A percentile compares a stretch with the other conserved stretches of the same genome.
Evolutionary conservation across 1,284 basidiomycete genomes (phyloP).

Genomic region (Mycena sp.): DNA sequence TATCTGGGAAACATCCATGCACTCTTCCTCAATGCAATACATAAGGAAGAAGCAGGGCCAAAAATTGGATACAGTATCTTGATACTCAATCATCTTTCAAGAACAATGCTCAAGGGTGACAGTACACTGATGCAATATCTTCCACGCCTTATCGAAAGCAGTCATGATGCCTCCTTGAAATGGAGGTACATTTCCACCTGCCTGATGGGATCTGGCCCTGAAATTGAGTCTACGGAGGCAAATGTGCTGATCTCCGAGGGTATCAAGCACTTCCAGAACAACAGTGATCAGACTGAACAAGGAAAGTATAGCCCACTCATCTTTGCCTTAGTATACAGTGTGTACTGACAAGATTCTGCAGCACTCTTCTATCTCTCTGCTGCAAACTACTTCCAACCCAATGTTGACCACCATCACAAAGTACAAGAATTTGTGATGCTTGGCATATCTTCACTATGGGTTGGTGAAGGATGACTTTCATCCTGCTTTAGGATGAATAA

Average conservation of each 20-base stretch:
- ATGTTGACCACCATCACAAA: too few relatives aligned
- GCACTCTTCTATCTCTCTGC: too few relatives aligned
- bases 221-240: background rate
- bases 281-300: background rate
- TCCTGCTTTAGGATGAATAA: too few relatives aligned
- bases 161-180: constrained; percentile 1
- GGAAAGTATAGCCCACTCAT: too few relatives aligned
- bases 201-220: background rate
- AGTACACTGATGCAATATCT: constrained; percentile 4
- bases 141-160: background rate
- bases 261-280: background rate
- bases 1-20: constrained; percentile 12
- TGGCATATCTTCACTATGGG: too few relatives aligned
- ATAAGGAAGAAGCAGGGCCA: background rate
- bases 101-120: constrained; percentile 5
- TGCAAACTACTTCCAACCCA: too few relatives aligned
- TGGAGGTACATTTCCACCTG: background rate
- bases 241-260: background rate
- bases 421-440: too few relatives aligned
- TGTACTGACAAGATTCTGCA: too few relatives aligned
- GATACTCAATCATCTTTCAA: background rate
- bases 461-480: too few relatives aligned
- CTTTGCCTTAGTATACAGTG: too few relatives aligned
- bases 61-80: constrained; percentile 5
- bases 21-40: background rate